Conservation (phyloP, 2,329 filamentous ascomycete genomes). For the Piedraia hortae region DNA sequence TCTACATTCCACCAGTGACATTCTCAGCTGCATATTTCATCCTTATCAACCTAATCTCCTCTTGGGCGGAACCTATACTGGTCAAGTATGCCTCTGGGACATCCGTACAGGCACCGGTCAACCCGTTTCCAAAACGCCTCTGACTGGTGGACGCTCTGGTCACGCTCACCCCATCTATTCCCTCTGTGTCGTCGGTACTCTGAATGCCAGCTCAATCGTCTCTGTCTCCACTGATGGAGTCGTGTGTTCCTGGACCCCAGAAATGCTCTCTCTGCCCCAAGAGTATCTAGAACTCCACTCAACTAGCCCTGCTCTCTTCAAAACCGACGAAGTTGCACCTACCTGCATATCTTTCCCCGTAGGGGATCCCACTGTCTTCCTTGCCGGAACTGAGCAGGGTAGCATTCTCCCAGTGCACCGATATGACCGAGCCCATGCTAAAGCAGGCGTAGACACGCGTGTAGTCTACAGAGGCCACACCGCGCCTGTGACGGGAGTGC, state of each 20-base stretch:
- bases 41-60: constrained; percentile 93
- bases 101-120: constrained; percentile 48
- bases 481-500: constrained; percentile 81
- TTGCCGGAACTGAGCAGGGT: constrained; percentile 89
- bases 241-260: constrained; percentile 89
- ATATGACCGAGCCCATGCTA: constrained; percentile 89
- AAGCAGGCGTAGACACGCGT: constrained; percentile 75
- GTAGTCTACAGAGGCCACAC: constrained; percentile 75
- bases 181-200: constrained; percentile 83
- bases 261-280: constrained; percentile 91
- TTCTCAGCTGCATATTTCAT: constrained; percentile 90
- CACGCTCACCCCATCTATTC: constrained; percentile 94
- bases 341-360: constrained; percentile 87
- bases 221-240: constrained; percentile 91
- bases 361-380: constrained; percentile 88
- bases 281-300: constrained; percentile 73
- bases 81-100: constrained; percentile 91
- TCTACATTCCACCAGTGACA: constrained; percentile 87
- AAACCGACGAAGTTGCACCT: constrained; percentile 75
- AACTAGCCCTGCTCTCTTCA: constrained; percentile 43
- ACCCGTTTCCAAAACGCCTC: constrained; percentile 82
- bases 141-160: constrained; percentile 52
- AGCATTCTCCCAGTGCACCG: constrained; percentile 88
- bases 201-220: constrained; percentile 96
- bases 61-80: constrained; percentile 84